Evolutionary conservation across 257 asterid species (phyloP).

Genomic region (Solanum tarapatanum): DNA sequence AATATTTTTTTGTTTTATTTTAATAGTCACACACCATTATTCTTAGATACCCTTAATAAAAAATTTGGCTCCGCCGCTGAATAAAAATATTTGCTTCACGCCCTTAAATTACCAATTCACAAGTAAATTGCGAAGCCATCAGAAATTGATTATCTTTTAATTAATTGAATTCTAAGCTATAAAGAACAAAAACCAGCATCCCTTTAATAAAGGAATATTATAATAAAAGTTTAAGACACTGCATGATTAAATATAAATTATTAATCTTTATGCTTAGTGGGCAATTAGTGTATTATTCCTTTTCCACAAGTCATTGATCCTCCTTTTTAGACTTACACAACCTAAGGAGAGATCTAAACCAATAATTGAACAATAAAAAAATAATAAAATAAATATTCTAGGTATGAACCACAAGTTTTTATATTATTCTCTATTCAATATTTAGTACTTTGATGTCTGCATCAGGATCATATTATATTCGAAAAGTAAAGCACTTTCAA

Average conservation of each 20-base stretch:
- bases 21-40: no score
- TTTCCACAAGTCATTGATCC: neutral
- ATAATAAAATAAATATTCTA: neutral
- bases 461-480: neutral
- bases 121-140: neutral
- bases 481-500: rapidly evolving
- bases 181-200: neutral
- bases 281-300: neutral
- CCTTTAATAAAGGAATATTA: neutral
- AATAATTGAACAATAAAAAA: neutral
- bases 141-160: neutral
- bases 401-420: no score
- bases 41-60: no score
- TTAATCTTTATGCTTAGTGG: neutral
- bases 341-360: neutral
- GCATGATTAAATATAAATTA: neutral
- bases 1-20: no score
- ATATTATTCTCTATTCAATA: neutral
- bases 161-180: neutral
- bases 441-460: neutral
- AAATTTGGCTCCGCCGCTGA: no score
- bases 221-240: neutral
- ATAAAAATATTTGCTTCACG: neutral
- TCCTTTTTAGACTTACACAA: neutral
- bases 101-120: neutral